phyloP scores from a whole-genome alignment of 768 basidiomycete genomes.

The Suillus cothurnatus region DNA sequence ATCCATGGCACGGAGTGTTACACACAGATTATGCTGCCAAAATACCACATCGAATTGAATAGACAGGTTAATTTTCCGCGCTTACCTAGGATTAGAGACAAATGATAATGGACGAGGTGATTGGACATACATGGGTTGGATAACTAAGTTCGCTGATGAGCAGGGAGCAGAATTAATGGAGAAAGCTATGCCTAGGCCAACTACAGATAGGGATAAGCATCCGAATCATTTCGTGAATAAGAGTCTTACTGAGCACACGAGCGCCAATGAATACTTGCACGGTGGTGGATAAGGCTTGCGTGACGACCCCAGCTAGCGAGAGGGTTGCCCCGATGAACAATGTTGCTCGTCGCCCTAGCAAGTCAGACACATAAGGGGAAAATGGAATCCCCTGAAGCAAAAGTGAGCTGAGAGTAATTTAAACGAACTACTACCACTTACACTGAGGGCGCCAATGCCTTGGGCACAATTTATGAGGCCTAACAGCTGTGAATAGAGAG shows the following conservation, averaged over 20 bases:
- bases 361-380: slow-evolving; percentile 61
- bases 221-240: not conserved
- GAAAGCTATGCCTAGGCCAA: slow-evolving; percentile 65
- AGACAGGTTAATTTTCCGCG: slow-evolving; percentile 60
- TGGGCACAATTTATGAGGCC: slow-evolving; percentile 70
- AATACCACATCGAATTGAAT: slow-evolving; percentile 77
- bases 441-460: slow-evolving; percentile 54
- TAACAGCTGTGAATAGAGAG: slow-evolving; percentile 23
- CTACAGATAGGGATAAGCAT: slow-evolving; percentile 31
- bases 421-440: slow-evolving; percentile 27
- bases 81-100: slow-evolving; percentile 21
- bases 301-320: slow-evolving; percentile 64
- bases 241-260: slow-evolving; percentile 41
- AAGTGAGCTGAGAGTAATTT: not conserved
- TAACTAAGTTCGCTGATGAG: slow-evolving; percentile 69
- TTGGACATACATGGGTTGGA: slow-evolving; percentile 59
- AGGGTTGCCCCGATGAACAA: slow-evolving; percentile 62
- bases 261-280: slow-evolving; percentile 59
- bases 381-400: slow-evolving; percentile 55
- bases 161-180: slow-evolving; percentile 64
- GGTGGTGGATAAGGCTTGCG: slow-evolving; percentile 51
- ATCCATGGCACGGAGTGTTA: not conserved
- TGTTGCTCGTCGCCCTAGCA: slow-evolving; percentile 59
- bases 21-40: slow-evolving; percentile 63
- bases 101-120: not conserved